Conservation (phyloP, 163 green algal species). For the Scenedesmus sp. region DNA sequence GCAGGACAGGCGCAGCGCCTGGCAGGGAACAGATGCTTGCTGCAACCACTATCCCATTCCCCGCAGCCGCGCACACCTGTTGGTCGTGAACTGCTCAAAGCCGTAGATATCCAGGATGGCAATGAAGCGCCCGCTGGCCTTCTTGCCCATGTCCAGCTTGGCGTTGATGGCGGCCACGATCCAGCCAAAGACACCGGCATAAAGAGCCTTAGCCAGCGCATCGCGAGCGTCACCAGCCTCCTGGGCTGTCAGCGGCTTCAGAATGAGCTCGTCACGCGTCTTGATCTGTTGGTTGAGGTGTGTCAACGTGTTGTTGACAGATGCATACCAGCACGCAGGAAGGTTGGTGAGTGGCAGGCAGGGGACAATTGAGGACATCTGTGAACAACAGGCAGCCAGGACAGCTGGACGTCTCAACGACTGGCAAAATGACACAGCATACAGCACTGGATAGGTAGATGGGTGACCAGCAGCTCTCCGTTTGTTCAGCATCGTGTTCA, state of each 20-base stretch:
- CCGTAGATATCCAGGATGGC: slow-evolving; percentile 94
- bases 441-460: too few relatives aligned
- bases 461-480: too few relatives aligned
- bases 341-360: too few relatives aligned
- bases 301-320: neutral
- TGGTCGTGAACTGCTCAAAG: slow-evolving; percentile 96
- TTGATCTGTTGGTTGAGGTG: slow-evolving; percentile 33
- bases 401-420: too few relatives aligned
- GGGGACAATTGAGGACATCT: too few relatives aligned
- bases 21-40: too few relatives aligned
- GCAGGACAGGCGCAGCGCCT: too few relatives aligned
- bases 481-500: too few relatives aligned
- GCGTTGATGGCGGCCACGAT: slow-evolving; percentile 78
- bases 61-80: slow-evolving; percentile 60
- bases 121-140: slow-evolving; percentile 65
- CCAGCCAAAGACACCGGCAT: slow-evolving; percentile 85
- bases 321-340: neutral
- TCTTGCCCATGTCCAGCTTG: slow-evolving; percentile 73
- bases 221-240: slow-evolving; percentile 82
- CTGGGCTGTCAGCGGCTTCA: slow-evolving; percentile 73
- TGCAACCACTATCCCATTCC: too few relatives aligned
- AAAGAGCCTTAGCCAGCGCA: slow-evolving; percentile 90
- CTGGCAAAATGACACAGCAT: too few relatives aligned
- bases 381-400: too few relatives aligned
- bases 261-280: slow-evolving; percentile 77